Evolutionary conservation across 1,284 basidiomycete species (phyloP), one percentile per base, ranked within the genome.

Genomic region (Pyrrhoderma noxium): DNA sequence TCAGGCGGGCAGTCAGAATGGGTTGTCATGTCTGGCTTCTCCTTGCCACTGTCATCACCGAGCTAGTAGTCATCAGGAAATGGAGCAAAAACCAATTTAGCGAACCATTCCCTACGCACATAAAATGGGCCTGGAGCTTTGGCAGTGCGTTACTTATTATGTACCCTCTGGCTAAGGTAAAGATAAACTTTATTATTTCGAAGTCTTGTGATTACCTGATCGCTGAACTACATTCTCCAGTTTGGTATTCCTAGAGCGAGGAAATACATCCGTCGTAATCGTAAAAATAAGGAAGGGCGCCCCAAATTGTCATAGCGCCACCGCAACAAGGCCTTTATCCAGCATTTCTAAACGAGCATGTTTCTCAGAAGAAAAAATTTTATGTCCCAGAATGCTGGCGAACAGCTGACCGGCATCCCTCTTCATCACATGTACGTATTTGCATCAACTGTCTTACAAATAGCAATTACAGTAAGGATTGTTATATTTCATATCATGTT

Each of bases 21-120:
- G 89, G 89, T 1, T 85, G 89, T 57, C 89, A 92, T 63, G 81
- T 82, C 37, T 91, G 88, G 87, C 69, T 91, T 37, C 70, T 91
- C 51, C 75, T 89, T 44, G 87, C 89, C 35, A 92, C 89, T 16
- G 80, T 90, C 54, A 61, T 79, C 52, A 90, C 89, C 16, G 89
- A 91, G 62, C 61, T 85, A 31, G 70, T 89, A 45, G 82, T 77
- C 31, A 87, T 89, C 52, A 66, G 70, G 56, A 88, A 91, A 70
- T 90, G 86, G 86, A 80, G 84, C 57, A 72, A 79, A 60, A 85
- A 84, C 3, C 76, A 80, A 64, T 90, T 83, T 60, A 64, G 72
- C 22, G 76, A 71, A 57, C 81, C 85, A 16, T 67, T 88, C 21
- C 89, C 88, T 8, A 58, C 59, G 47, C 58, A 62, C 49, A 81